Percentiles rank a stretch among this genome's conserved stretches.
phyloP scores from a whole-genome alignment of 257 asterid species.

The Capsicum baccatum region DNA sequence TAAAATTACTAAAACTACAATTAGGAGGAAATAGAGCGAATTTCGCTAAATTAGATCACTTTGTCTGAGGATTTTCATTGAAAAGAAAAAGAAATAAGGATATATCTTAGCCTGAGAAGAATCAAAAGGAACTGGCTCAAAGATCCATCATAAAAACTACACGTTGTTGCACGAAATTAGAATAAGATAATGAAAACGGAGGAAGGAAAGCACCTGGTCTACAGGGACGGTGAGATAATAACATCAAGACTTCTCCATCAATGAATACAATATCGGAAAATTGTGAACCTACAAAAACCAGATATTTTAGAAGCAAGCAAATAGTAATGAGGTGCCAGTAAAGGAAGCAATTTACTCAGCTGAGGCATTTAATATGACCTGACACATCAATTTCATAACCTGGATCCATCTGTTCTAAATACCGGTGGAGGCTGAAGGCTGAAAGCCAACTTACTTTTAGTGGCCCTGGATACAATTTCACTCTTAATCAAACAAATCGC shows the following conservation, averaged over 20 bases:
- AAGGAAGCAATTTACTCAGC: neutral
- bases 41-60: neutral
- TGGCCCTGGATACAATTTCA: no score
- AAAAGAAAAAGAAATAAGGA: neutral
- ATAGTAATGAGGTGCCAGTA: no score
- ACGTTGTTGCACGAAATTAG: neutral
- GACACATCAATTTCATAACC: no score
- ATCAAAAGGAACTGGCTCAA: neutral
- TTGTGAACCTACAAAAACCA: neutral
- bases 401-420: no score
- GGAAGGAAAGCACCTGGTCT: neutral
- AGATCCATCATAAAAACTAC: neutral
- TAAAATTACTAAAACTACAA: neutral
- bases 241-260: neutral
- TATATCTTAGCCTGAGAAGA: neutral
- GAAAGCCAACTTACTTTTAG: no score
- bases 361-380: neutral
- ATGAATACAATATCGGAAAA: neutral
- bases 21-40: neutral
- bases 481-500: no score
- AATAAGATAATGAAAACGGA: neutral
- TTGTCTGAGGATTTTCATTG: neutral
- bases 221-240: neutral
- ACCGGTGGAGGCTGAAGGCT: no score
- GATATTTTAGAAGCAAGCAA: no score